Conservation (phyloP, 148 eudicot species). For the Cornus suecica region DNA sequence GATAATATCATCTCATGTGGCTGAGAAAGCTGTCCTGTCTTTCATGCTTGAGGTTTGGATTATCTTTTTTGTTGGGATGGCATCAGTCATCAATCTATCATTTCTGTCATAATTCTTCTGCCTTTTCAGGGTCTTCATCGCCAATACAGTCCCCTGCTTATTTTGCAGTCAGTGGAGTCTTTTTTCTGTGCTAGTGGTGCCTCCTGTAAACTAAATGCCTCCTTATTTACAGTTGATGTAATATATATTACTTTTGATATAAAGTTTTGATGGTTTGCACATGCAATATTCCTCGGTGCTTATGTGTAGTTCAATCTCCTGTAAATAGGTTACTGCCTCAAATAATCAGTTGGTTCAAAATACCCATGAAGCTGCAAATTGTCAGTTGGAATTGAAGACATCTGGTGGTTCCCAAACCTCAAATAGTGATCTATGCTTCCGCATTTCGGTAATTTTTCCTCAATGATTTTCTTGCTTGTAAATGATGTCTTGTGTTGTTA, state of each 20-base stretch:
- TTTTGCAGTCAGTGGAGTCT: constrained; percentile 66
- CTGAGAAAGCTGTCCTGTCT: constrained; percentile 44
- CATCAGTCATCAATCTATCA: not conserved
- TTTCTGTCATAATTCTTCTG: not conserved
- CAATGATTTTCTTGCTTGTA: constrained; percentile 6
- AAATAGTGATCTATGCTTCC: constrained; percentile 33
- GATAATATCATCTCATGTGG: constrained; percentile 31
- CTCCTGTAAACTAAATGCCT: constrained; percentile 52
- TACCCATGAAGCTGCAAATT: constrained; percentile 20
- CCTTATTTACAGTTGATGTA: constrained; percentile 72
- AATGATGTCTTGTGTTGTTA: not conserved
- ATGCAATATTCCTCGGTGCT: not conserved
- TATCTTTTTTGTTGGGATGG: not conserved
- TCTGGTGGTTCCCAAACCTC: constrained; percentile 19
- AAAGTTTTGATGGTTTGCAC: not conserved
- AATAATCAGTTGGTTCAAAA: constrained; percentile 37
- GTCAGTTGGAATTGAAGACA: constrained; percentile 15
- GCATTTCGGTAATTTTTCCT: constrained; percentile 50
- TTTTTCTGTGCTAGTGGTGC: constrained; percentile 56
- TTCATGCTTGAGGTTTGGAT: constrained; percentile 77
- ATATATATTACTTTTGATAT: constrained; percentile 17
- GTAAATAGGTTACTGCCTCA: constrained; percentile 45
- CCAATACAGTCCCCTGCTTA: constrained; percentile 57
- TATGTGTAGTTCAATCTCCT: not conserved
- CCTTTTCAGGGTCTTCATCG: constrained; percentile 69